Percentiles rank a stretch among this genome's conserved stretches.
phyloP scores from a whole-genome alignment of 306 rosid species.

The Casuarina glauca region DNA sequence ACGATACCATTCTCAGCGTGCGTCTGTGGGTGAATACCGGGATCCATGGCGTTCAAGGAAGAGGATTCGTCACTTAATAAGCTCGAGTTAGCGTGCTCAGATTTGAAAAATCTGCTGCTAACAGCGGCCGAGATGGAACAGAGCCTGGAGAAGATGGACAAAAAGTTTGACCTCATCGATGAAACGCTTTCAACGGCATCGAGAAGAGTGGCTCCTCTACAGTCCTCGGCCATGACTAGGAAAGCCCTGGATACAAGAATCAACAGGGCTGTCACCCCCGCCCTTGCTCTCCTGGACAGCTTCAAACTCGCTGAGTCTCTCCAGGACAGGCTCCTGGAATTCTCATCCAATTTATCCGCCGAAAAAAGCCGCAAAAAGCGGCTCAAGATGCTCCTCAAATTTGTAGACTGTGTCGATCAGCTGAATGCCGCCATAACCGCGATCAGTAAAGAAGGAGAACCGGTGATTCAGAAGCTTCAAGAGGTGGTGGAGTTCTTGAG shows the following conservation, averaged over 20 bases:
- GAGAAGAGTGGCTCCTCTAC: constrained; percentile 62
- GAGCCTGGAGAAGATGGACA: constrained; percentile 47
- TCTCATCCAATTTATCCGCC: constrained; percentile 37
- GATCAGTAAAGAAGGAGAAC: constrained; percentile 62
- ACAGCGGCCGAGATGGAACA: constrained; percentile 45
- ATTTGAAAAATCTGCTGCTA: constrained; percentile 48
- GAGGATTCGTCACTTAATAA: constrained; percentile 32
- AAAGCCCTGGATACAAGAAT: constrained; percentile 80
- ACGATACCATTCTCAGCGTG: not conserved
- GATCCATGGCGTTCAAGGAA: constrained; percentile 39
- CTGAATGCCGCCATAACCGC: constrained; percentile 43
- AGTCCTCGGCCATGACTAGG: constrained; percentile 70
- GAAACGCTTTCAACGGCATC: constrained; percentile 49
- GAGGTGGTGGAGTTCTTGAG: constrained; percentile 93
- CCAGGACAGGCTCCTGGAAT: constrained; percentile 46
- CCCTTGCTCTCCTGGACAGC: constrained; percentile 51
- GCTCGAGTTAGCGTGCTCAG: constrained; percentile 57
- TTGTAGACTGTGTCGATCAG: constrained; percentile 58
- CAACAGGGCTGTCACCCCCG: constrained; percentile 71
- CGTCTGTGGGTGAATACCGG: not conserved
- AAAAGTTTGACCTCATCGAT: constrained; percentile 45
- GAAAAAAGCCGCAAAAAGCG: constrained; percentile 36
- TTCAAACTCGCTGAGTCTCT: constrained; percentile 60
- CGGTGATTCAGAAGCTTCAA: constrained; percentile 76
- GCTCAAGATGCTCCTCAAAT: constrained; percentile 47